Evolutionary conservation across 2,329 filamentous ascomycete genomes (phyloP).

Genomic region (Xylariaceae sp.): DNA sequence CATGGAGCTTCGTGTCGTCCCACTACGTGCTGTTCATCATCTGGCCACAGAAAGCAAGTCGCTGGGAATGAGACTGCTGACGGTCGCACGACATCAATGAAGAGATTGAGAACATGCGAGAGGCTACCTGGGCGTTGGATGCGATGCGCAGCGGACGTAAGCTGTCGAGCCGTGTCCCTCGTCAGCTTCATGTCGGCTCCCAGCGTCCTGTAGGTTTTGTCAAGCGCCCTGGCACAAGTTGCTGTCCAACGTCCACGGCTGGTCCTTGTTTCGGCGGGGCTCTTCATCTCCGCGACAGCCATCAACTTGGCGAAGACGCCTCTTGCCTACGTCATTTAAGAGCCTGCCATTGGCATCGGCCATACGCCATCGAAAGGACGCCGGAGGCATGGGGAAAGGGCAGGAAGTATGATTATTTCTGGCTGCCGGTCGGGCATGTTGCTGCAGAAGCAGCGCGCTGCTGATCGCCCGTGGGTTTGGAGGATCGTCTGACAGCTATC

Average conservation of each 20-base stretch:
- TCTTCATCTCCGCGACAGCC: background rate
- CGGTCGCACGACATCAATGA: too few species aligned
- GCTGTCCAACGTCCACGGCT: slow-evolving; percentile 7
- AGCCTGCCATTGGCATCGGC: background rate
- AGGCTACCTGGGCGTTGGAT: too few species aligned
- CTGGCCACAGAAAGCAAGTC: too few species aligned
- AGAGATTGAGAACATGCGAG: too few species aligned
- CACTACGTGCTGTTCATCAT: too few species aligned
- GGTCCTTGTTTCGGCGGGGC: slow-evolving; percentile 14
- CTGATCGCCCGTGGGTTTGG: slow-evolving; percentile 3
- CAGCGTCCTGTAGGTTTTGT: background rate
- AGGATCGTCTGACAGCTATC: slow-evolving; percentile 17
- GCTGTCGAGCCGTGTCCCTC: too few species aligned
- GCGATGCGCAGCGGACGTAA: slow-evolving; percentile 6
- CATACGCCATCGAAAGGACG: background rate
- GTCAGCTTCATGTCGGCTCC: slow-evolving; percentile 2
- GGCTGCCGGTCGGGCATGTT: slow-evolving; percentile 5
- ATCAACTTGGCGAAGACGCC: background rate
- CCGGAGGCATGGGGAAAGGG: too few species aligned
- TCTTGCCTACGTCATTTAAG: background rate
- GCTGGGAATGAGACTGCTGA: too few species aligned
- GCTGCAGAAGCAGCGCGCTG: slow-evolving; percentile 6
- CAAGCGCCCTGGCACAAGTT: slow-evolving; percentile 8
- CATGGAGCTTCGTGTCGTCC: too few species aligned
- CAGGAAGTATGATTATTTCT: slow-evolving; percentile 6